Conservation (phyloP, 2,329 filamentous ascomycete genomes). For the Phaeosphaeriaceae sp. region DNA sequence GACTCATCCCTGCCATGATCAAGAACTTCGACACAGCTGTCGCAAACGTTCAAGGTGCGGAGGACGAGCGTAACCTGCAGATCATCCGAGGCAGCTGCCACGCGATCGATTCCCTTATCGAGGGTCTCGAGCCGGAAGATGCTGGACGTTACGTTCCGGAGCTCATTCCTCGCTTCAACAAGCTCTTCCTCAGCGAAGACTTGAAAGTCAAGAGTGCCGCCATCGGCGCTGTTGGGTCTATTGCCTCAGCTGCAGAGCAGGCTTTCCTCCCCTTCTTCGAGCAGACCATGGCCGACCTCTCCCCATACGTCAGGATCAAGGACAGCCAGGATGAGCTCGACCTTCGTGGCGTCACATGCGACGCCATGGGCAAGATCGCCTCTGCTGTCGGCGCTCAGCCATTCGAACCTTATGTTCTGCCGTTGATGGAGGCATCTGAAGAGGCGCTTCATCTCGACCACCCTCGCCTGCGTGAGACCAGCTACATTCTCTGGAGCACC, state of each 20-base stretch:
- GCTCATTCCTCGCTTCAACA: conserved; percentile 83
- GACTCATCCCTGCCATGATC: conserved; percentile 82
- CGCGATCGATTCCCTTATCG: conserved; percentile 89
- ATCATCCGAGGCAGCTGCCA: conserved; percentile 91
- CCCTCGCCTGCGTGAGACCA: conserved; percentile 90
- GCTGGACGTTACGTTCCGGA: conserved; percentile 83
- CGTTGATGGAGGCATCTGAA: conserved; percentile 90
- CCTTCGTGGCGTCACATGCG: conserved; percentile 86
- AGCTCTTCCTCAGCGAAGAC: conserved; percentile 83
- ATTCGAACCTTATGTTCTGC: conserved; percentile 90
- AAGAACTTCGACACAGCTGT: conserved; percentile 87
- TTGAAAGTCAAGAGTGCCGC: conserved; percentile 89
- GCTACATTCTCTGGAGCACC: conserved; percentile 95
- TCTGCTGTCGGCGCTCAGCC: conserved; percentile 82
- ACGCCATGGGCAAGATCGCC: conserved; percentile 93
- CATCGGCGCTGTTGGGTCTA: conserved; percentile 86
- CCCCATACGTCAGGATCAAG: conserved; percentile 83
- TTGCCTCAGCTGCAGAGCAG: conserved; percentile 83
- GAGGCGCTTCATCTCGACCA: conserved; percentile 89
- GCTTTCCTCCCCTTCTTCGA: conserved; percentile 92
- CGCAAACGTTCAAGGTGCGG: conserved; percentile 66
- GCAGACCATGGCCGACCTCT: conserved; percentile 87
- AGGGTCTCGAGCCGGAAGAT: conserved; percentile 80
- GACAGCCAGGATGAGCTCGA: conserved; percentile 89
- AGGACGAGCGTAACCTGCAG: conserved; percentile 77